Percentiles rank a stretch among this genome's conserved stretches.
Conservation (phyloP, 805 yeast species). For the Wickerhamiella kazuoi region DNA sequence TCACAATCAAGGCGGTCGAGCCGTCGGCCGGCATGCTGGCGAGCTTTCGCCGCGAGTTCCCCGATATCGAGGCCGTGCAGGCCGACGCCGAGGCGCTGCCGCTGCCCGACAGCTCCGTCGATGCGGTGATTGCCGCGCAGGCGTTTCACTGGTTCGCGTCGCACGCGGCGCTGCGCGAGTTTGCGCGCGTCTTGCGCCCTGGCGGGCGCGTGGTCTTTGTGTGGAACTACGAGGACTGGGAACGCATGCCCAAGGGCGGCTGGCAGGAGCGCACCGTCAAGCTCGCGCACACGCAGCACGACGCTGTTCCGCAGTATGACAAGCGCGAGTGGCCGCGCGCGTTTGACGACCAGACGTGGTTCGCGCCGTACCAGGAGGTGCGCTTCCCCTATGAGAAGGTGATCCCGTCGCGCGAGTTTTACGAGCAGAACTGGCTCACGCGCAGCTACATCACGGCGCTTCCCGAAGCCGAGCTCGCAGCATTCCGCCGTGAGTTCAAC, state of each 20-base stretch:
- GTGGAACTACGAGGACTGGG: constrained; percentile 37
- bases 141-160: constrained; percentile 57
- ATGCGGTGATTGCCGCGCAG: constrained; percentile 38
- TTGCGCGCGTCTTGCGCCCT: constrained; percentile 33
- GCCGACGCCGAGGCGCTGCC: constrained; percentile 36
- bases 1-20: constrained; percentile 31
- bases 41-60: constrained; percentile 30
- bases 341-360: constrained; percentile 21
- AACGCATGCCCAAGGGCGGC: constrained; percentile 14
- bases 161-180: constrained; percentile 29
- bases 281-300: constrained; percentile 24
- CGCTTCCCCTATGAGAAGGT: constrained; percentile 15
- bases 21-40: constrained; percentile 42
- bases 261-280: constrained; percentile 27
- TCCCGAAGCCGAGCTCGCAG: constrained; percentile 22
- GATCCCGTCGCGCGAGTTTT: constrained; percentile 15
- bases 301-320: constrained; percentile 39
- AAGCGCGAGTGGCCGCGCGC: constrained; percentile 30
- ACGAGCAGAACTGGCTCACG: constrained; percentile 36
- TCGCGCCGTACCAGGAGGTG: constrained; percentile 24
- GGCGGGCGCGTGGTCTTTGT: constrained; percentile 35
- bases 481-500: constrained; percentile 15
- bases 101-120: constrained; percentile 26
- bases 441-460: constrained; percentile 36
- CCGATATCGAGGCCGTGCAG: constrained; percentile 22